A percentile compares a stretch with the other conserved stretches of the same genome.
Conservation (phyloP, 2,329 filamentous ascomycete genomes). For the Exophiala alcalophila region DNA sequence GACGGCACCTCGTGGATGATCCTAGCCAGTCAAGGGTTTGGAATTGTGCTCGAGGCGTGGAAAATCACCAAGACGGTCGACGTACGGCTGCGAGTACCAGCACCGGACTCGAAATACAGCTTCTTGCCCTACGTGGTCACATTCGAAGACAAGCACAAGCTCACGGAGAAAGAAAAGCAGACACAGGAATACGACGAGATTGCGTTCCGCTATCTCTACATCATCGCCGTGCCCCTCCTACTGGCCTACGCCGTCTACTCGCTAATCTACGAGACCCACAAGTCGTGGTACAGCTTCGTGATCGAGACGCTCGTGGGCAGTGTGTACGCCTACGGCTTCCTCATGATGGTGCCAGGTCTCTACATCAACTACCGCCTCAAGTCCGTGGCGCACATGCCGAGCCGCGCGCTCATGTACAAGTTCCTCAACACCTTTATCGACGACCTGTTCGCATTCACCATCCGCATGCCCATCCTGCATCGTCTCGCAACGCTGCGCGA, state of each 20-base stretch:
- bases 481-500: conserved; percentile 88
- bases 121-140: conserved; percentile 74
- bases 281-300: conserved; percentile 96
- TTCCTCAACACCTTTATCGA: conserved; percentile 99
- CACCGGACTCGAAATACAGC: conserved; percentile 66
- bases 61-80: conserved; percentile 96
- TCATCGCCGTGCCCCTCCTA: conserved; percentile 82
- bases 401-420: conserved; percentile 95
- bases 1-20: conserved; percentile 99
- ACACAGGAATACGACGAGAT: conserved; percentile 98
- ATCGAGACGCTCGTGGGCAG: conserved; percentile 93
- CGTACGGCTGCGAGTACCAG: conserved; percentile 70
- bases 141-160: conserved; percentile 95
- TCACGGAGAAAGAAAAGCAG: conserved; percentile 93
- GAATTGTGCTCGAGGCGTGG: conserved; percentile 77
- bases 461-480: conserved; percentile 97
- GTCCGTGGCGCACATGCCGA: conserved; percentile 86
- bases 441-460: conserved; percentile 96
- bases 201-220: conserved; percentile 96
- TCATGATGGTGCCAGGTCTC: conserved; percentile 96
- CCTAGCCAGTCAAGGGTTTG: conserved; percentile 83
- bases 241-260: conserved; percentile 88
- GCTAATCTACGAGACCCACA: conserved; percentile 87
- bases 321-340: conserved; percentile 96
- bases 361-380: conserved; percentile 99